Evolutionary conservation across 805 yeast genomes (phyloP), one percentile per base, ranked within the genome.

Genomic region (Candida railenensis): DNA sequence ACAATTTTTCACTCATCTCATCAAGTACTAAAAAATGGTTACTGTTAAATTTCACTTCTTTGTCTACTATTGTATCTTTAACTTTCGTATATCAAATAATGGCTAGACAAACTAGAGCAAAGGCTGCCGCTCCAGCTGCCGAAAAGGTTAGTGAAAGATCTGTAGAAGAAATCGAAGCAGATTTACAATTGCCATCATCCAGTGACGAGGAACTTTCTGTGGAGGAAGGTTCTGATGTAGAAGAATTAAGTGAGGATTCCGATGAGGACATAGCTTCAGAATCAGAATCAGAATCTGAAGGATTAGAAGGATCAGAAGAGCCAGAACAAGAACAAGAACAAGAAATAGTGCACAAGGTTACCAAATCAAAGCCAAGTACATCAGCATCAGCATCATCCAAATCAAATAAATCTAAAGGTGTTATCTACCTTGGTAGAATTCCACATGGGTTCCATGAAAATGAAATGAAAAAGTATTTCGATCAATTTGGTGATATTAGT

Each of bases 381-480:
- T 25, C 43, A 12, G 18, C 43, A 25, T 14, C 43, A 14, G 14
- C 36, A 5, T 12, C 20, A 9, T 40, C 43, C 16, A 42, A 49
- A 19, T 53, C 58, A 38, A 50, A 55, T 38, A 65, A 60, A 33
- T 34, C 46, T 28, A 74, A 80, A 41, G 90, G 92, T 33, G 89
- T 89, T 45, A 71, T 94, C 45, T 94, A 91, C 65, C 79, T 94
- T 32, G 97, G 98, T 45, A 82, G 97, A 62, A 77, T 94, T 53
- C 99, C 99, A 40, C 84, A 85, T 56, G 96, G 96, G 37, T 89
- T 94, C 71, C 84, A 89, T 57, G 98, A 94, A 67, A 74, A 68
- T 34, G 92, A 87, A 63, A 73, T 86, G 74, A 78, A 78, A 51
- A 80, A 81, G 58, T 94, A 94, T 68, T 92, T 94, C 63, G 68